Percentiles rank a stretch among this genome's conserved stretches.
Conservation (phyloP, 2,329 filamentous ascomycete species). For the Pyrenophora graminea region DNA sequence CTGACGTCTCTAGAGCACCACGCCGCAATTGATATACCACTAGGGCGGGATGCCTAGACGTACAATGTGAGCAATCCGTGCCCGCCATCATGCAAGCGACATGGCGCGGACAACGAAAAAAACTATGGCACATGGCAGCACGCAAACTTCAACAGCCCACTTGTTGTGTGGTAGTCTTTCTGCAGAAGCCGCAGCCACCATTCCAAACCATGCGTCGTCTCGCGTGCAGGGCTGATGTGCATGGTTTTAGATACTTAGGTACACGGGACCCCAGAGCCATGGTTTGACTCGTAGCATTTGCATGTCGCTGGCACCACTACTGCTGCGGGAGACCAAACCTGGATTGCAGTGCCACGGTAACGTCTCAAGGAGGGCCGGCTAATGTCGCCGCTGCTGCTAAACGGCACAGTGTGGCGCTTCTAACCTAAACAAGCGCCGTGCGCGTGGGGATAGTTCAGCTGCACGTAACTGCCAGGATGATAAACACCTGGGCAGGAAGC, state of each 20-base stretch:
- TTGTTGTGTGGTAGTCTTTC: not conserved
- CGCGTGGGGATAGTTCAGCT: slow-evolving; percentile 1
- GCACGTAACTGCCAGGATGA: slow-evolving; percentile 1
- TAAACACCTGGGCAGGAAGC: not conserved
- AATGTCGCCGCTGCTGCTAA: slow-evolving; percentile 2
- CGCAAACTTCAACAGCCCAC: not conserved
- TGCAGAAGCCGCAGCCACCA: slow-evolving; percentile 1
- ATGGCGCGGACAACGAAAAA: not conserved
- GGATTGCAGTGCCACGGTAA: slow-evolving; percentile 4
- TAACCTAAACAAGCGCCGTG: not conserved
- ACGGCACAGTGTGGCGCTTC: slow-evolving; percentile 4
- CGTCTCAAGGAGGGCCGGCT: slow-evolving; percentile 11
- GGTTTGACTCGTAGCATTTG: slow-evolving; percentile 16
- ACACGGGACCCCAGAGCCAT: slow-evolving; percentile 14
- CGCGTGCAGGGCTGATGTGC: slow-evolving; percentile 23
- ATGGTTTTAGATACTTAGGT: slow-evolving; percentile 7
- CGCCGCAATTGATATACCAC: slow-evolving; percentile 7
- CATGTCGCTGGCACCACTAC: not conserved
- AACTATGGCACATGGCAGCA: not conserved
- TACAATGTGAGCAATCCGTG: slow-evolving; percentile 1
- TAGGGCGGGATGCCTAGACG: slow-evolving; percentile 1
- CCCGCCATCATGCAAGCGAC: not conserved
- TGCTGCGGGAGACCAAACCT: not conserved
- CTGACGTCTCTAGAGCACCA: slow-evolving; percentile 5
- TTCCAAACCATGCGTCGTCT: slow-evolving; percentile 7